Evolutionary conservation across 1,139 yeast species (phyloP), one percentile per base, ranked within the genome.

Genomic region (Wickerhamomyces sp.): DNA sequence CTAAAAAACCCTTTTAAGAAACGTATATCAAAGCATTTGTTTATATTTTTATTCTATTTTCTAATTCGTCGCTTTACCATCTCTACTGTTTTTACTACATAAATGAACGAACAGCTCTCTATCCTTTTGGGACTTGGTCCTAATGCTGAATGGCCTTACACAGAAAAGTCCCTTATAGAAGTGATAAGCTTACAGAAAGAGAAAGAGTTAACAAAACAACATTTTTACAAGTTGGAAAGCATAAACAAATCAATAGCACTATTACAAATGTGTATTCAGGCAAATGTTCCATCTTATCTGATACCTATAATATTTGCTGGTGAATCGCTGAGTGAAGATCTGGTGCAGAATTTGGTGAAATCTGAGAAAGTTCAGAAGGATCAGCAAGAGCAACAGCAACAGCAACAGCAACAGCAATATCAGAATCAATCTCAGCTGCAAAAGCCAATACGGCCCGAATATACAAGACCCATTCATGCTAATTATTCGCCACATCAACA

Each of bases 131-230:
- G 87, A 0, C 70, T 79, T 9, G 70, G 74, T 13, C 65, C 73
- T 9, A 55, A 45, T 13, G 47, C 67, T 6, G 58, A 67, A 20
- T 81, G 86, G 75, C 81, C 81, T 1, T 70, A 69, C 55, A 67
- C 85, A 3, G 90, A 85, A 44, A 68, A 71, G 18, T 74, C 94
- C 3, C 70, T 81, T 29, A 60, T 72, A 21, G 81, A 78, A 48
- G 78, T 90, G 0, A 64, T 89, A 32, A 72, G 72, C 31, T 70
- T 87, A 24, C 74, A 81, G 42, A 65, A 78, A 3, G 94, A 87
- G 57, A 95, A 85, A 55, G 97, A 90, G 58, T 71, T 75, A 31
- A 85, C 97, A 1, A 82, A 82, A 50, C 97, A 89, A 59, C 95
- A 85, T 50, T 82, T 70, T 52, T 81, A 84, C 58, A 74, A 74